These are phyloP conservation scores for Echium plantagineum DNA, from an alignment of 257 asterid species.

Conservation along the genomic window DNA sequence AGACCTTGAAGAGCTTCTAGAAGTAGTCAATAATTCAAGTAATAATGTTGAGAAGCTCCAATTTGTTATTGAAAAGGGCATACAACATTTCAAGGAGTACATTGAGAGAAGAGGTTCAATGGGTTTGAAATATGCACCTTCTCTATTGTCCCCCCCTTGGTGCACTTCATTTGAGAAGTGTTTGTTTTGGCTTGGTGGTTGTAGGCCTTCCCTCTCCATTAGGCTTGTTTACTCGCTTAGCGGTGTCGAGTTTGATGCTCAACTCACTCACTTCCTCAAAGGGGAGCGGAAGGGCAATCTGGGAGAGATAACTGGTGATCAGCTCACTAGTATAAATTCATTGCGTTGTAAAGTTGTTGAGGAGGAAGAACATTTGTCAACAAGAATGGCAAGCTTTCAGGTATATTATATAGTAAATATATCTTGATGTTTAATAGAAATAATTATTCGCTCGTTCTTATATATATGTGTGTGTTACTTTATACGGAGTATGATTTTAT, in stretches of 20 bases:
- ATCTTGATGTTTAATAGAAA: too few species aligned
- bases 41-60: constrained; percentile 9
- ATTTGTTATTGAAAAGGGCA: constrained; percentile 13
- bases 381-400: constrained; percentile 25
- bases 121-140: constrained; percentile 16
- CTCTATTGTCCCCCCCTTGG: constrained; percentile 26
- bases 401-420: background rate
- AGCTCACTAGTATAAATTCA: constrained; percentile 22
- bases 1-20: constrained; percentile 21
- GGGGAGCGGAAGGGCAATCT: constrained; percentile 17
- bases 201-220: constrained; percentile 28
- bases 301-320: constrained; percentile 16
- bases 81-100: constrained; percentile 35
- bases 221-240: constrained; percentile 30
- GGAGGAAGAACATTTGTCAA: constrained; percentile 23
- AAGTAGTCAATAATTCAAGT: background rate
- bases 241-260: constrained; percentile 14
- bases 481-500: too few species aligned
- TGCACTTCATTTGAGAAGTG: constrained; percentile 30
- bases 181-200: constrained; percentile 32
- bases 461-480: too few species aligned
- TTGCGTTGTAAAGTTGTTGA: constrained; percentile 22
- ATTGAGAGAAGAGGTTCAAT: constrained; percentile 10
- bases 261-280: constrained; percentile 8
- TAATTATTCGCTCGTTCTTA: too few species aligned